These are phyloP conservation scores for Dothistroma septosporum DNA, from an alignment of 2,329 filamentous ascomycete genomes.

Conservation along the genomic window DNA sequence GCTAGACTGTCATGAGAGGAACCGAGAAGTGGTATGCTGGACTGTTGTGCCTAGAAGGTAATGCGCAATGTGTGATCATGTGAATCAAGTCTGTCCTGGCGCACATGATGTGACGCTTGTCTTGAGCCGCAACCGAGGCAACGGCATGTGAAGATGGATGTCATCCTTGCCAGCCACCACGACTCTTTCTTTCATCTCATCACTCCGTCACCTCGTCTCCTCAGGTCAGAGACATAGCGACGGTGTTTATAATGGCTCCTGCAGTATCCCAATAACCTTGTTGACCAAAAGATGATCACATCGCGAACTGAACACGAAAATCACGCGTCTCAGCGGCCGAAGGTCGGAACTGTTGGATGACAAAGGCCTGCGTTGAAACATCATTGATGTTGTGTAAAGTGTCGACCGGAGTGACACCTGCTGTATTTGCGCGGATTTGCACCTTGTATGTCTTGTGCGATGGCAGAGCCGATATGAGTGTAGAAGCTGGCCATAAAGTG, in stretches of 20 bases:
- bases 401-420: not conserved
- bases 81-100: not conserved
- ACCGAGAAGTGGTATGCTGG: not conserved
- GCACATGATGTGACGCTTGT: not conserved
- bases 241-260: no score
- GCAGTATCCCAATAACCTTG: no score
- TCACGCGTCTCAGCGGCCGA: not conserved
- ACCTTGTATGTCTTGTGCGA: not conserved
- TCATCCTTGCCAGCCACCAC: no score
- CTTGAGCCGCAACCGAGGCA: not conserved
- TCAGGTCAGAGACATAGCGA: no score
- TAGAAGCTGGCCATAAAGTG: not conserved
- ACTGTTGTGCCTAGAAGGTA: not conserved
- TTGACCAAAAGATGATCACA: not conserved
- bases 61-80: not conserved
- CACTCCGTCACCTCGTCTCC: no score
- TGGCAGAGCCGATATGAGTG: not conserved
- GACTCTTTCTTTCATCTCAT: no score
- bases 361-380: not conserved
- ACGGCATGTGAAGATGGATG: slow-evolving; percentile 1
- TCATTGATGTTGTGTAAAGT: not conserved
- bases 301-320: not conserved
- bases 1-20: not conserved
- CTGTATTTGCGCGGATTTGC: not conserved
- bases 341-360: not conserved